Percentiles rank a stretch among this genome's conserved stretches.
phyloP scores from a whole-genome alignment of 352 stramenopile species.

The Pythium sukuiense region DNA sequence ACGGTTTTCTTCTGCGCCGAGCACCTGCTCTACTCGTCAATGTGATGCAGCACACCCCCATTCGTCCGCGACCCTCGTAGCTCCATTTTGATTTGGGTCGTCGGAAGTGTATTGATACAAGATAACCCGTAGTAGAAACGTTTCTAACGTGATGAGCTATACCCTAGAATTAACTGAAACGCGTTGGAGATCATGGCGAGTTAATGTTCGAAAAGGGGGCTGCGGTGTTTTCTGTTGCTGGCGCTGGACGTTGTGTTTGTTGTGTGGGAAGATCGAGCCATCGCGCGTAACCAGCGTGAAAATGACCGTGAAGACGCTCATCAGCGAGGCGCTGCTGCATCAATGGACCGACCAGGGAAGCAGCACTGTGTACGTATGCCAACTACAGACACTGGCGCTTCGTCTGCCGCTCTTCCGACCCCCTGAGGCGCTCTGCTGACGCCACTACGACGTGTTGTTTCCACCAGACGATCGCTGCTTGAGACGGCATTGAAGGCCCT shows the following conservation, averaged over 20 bases:
- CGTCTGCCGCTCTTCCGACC: not conserved
- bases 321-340: conserved; percentile 56
- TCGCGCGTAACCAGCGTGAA: conserved; percentile 8
- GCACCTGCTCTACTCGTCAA: conserved; percentile 48
- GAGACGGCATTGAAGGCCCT: conserved; percentile 41
- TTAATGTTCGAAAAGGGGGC: conserved; percentile 16
- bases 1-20: conserved; percentile 76
- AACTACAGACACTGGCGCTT: not conserved
- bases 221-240: conserved; percentile 8
- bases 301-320: conserved; percentile 36
- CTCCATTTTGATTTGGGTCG: not conserved
- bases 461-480: conserved; percentile 39
- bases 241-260: conserved; percentile 11
- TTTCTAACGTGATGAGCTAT: conserved; percentile 6
- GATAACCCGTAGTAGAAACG: conserved; percentile 21
- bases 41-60: conserved; percentile 4
- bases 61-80: not conserved
- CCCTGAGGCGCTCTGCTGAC: conserved; percentile 13
- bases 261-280: conserved; percentile 22
- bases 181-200: conserved; percentile 2
- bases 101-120: conserved; percentile 28
- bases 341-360: conserved; percentile 67
- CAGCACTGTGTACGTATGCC: conserved; percentile 46
- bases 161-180: not conserved
- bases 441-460: conserved; percentile 6